Evolutionary conservation across 202 grass and related monocot genomes (phyloP).

Genomic region (Hordeum pubiflorum): DNA sequence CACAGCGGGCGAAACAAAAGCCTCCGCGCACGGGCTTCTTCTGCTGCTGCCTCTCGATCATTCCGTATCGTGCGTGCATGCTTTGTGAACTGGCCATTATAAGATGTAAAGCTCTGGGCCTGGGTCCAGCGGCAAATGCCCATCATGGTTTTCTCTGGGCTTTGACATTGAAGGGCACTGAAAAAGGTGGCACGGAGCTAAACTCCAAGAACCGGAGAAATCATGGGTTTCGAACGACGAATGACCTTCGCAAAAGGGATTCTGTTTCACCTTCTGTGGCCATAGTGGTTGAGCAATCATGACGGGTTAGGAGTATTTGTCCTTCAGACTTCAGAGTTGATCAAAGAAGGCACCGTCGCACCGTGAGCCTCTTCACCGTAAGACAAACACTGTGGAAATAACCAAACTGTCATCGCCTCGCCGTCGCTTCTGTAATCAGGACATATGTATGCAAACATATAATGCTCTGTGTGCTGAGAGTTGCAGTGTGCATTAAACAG

Average conservation of each 20-base stretch:
- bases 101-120: constrained; percentile 19
- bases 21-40: neutral
- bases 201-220: constrained; percentile 22
- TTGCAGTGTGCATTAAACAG: neutral
- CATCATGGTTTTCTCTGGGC: constrained; percentile 26
- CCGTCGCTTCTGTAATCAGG: constrained; percentile 20
- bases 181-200: constrained; percentile 41
- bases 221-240: neutral
- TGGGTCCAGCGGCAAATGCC: neutral
- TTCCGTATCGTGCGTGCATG: constrained; percentile 26
- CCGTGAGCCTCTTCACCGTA: no score
- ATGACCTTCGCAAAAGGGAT: constrained; percentile 29
- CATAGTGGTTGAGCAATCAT: neutral
- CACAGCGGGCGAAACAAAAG: constrained; percentile 9
- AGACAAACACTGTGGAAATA: no score
- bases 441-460: neutral
- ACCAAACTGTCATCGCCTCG: neutral
- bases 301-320: neutral
- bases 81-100: constrained; percentile 43
- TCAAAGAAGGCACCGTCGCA: no score
- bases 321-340: neutral
- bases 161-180: constrained; percentile 41
- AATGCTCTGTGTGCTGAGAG: neutral
- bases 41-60: constrained; percentile 4
- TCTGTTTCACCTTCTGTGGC: constrained; percentile 11